Base-by-base conservation (phyloP, 805 yeast species). In the Starmerella powellii region DNA sequence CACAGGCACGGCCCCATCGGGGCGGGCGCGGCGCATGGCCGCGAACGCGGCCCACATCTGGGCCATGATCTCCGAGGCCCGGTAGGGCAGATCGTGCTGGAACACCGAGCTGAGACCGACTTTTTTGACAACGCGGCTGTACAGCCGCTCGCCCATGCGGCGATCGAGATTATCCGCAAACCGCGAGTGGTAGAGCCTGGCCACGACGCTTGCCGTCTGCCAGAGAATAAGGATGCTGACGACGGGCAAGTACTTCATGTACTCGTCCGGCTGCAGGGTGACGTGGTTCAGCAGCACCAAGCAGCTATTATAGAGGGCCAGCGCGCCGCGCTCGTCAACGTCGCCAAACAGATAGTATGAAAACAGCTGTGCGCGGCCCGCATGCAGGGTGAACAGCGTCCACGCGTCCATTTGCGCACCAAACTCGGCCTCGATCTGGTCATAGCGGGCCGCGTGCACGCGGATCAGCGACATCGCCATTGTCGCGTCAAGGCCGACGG, bases 31-130 rank as follows among this genome's bases (percentile, higher is more conserved):
- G 16, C 42, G 44, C 51, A 86, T 64, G 4, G 79, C 70, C 38
- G 79, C 73, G 60, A 82, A 82, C 45, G 86, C 67, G 46, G 80
- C 83, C 98, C 98, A 88, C 67, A 86, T 78, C 56, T 86, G 86
- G 55, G 81, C 73, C 91, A 91, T 84, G 45, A 91, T 85, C 8
- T 95, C 95, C 35, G 94, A 78, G 0, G 94, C 82, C 50, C 97
- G 72, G 58, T 83, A 84, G 0, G 96, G 84, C 69, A 91, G 78
- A 57, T 88, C 98, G 62, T 87, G 91, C 54, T 85, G 85, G 53
- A 84, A 66, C 23, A 88, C 79, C 0, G 95, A 84, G 0, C 95
- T 93, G 46, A 76, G 76, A 44, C 76, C 72, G 1, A 91, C 76
- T 35, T 82, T 53, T 32, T 56, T 57, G 10, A 58, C 53, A 8